phyloP scores from a whole-genome alignment of 2,329 filamentous ascomycete species.

The Herpotrichia juniperi region DNA sequence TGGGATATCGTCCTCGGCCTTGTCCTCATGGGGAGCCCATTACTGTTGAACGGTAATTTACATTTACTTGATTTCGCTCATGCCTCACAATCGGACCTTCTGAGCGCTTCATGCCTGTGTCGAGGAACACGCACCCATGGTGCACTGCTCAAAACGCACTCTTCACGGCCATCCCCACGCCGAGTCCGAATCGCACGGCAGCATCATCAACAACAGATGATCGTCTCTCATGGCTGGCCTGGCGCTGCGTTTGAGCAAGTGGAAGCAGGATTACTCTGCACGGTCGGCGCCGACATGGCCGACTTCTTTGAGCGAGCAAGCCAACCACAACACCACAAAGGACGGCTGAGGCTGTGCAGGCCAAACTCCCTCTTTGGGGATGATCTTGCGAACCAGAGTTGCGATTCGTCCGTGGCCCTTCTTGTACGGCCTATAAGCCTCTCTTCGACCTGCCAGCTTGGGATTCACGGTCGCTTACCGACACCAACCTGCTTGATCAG shows the following conservation, averaged over 20 bases:
- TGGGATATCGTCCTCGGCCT: not conserved
- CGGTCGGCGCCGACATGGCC: conserved; percentile 5
- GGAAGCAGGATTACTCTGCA: conserved; percentile 9
- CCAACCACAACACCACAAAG: not conserved
- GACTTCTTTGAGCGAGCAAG: conserved; percentile 1
- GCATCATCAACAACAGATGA: not conserved
- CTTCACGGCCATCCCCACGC: not conserved
- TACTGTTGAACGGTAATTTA: conserved; percentile 6
- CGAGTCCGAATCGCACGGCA: not conserved
- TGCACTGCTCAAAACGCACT: not conserved
- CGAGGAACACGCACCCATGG: not conserved
- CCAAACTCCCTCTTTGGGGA: conserved; percentile 4
- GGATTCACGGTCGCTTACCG: not conserved
- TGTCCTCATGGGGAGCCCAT: not conserved
- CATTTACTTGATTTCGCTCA: not conserved
- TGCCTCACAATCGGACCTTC: not conserved
- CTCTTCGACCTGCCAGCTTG: conserved; percentile 8
- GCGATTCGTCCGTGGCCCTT: conserved; percentile 4
- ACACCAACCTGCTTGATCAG: not conserved
- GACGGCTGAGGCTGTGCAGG: conserved; percentile 13
- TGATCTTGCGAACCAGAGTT: conserved; percentile 10
- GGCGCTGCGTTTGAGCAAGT: not conserved
- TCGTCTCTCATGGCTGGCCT: not conserved
- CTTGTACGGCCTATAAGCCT: not conserved
- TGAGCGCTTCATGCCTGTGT: not conserved